Evolutionary conservation across 495 filamentous ascomycete species (phyloP).

Genomic region (Penicillium bialowiezense): DNA sequence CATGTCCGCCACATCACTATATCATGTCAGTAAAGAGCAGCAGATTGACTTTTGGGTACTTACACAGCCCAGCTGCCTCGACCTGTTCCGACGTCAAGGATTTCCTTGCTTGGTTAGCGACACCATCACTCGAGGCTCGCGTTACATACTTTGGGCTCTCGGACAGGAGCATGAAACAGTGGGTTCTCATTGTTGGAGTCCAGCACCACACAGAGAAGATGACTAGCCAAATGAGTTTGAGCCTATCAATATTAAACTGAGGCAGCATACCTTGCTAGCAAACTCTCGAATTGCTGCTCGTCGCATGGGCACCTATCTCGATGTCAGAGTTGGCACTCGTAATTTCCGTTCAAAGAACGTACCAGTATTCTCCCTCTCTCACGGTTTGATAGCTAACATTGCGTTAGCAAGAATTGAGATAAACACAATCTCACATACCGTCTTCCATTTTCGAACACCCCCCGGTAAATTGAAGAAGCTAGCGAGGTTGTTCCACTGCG

Average conservation of each 20-base stretch:
- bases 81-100: conserved; percentile 10
- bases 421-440: conserved; percentile 3
- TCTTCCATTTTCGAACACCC: conserved; percentile 12
- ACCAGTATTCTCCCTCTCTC: conserved; percentile 8
- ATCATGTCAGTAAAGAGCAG: background rate
- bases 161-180: conserved; percentile 2
- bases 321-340: background rate
- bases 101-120: background rate
- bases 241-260: background rate
- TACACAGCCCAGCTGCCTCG: conserved; percentile 18
- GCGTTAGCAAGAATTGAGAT: background rate
- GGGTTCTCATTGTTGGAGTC: background rate
- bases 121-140: too few relatives aligned
- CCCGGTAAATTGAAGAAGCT: conserved; percentile 4
- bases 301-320: conserved; percentile 1
- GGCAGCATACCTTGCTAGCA: background rate
- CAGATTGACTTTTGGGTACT: background rate
- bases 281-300: conserved; percentile 10
- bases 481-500: conserved; percentile 8
- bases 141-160: background rate
- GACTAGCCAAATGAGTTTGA: background rate
- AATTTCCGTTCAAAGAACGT: background rate
- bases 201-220: background rate
- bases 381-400: conserved; percentile 1
- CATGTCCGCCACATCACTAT: conserved; percentile 12